Percentiles rank a stretch among this genome's conserved stretches.
Evolutionary conservation across 2,329 filamentous ascomycete genomes (phyloP).

Genomic region (Didymella keratinophila): DNA sequence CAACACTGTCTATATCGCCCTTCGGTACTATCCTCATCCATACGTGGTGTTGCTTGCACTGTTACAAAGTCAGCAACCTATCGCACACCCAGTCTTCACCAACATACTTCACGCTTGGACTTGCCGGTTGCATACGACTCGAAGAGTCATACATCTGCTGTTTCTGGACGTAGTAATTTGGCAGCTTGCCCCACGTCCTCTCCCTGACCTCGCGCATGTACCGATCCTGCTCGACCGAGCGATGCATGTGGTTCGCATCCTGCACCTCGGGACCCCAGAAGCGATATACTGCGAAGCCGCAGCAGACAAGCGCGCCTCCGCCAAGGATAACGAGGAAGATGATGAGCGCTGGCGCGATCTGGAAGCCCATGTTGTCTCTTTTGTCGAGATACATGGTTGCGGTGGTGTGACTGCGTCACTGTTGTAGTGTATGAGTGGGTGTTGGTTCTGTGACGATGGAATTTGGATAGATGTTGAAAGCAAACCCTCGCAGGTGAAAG

Average conservation of each 20-base stretch:
- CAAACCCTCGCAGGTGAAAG: conserved; percentile 4
- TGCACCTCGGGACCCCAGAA: conserved; percentile 27
- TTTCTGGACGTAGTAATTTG: conserved; percentile 6
- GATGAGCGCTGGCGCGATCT: conserved; percentile 36
- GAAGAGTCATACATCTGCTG: conserved; percentile 5
- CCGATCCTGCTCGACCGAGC: conserved; percentile 39
- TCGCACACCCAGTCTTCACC: neutral
- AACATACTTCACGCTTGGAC: conserved; percentile 20
- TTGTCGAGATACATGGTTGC: conserved; percentile 27
- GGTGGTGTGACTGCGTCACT: conserved; percentile 5
- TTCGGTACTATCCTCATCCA: neutral
- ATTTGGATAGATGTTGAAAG: neutral
- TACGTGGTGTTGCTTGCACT: conserved; percentile 20
- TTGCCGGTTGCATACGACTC: conserved; percentile 22
- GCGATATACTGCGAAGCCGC: conserved; percentile 34
- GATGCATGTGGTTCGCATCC: conserved; percentile 7
- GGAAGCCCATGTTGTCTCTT: conserved; percentile 40
- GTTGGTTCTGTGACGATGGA: neutral
- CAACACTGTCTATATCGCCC: neutral
- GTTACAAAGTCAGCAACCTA: neutral
- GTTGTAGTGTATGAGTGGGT: neutral
- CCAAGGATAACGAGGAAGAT: conserved; percentile 44
- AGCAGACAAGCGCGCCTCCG: conserved; percentile 30
- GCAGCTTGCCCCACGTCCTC: conserved; percentile 32
- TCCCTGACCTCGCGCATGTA: conserved; percentile 46